phyloP scores from a whole-genome alignment of 805 yeast genomes.

The Phaffomyces antillensis region DNA sequence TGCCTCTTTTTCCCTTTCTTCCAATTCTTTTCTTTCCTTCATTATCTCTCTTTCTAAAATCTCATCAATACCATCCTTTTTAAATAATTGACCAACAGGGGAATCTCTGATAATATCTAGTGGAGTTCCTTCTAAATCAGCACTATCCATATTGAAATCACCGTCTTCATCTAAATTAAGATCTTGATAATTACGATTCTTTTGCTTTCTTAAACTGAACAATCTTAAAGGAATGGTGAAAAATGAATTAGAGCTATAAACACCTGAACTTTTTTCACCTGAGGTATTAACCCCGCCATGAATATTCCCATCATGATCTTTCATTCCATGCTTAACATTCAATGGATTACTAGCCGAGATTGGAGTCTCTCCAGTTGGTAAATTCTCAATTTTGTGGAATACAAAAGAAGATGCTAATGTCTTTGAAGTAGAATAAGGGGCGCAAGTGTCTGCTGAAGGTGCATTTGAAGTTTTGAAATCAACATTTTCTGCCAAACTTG shows the following conservation, averaged over 20 bases:
- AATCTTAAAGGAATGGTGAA: conserved; percentile 7
- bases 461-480: background rate
- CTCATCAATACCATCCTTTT: conserved; percentile 2
- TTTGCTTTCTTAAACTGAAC: background rate
- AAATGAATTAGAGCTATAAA: conserved; percentile 3
- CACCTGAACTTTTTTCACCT: background rate
- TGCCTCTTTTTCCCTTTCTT: background rate
- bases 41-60: background rate
- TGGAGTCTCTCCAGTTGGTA: conserved; percentile 9
- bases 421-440: background rate
- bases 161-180: background rate
- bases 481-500: background rate
- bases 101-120: conserved; percentile 9
- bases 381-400: conserved; percentile 8
- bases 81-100: conserved; percentile 4
- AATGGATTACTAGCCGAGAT: too few species aligned
- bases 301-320: background rate
- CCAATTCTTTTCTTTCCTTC: background rate
- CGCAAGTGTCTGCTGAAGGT: background rate
- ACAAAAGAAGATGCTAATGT: background rate
- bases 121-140: conserved; percentile 5
- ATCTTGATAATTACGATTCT: background rate
- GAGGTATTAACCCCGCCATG: background rate
- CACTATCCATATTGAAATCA: background rate
- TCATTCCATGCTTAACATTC: background rate